Base-by-base conservation (phyloP, 139 green algal genomes). In the Chlorella sp. region DNA sequence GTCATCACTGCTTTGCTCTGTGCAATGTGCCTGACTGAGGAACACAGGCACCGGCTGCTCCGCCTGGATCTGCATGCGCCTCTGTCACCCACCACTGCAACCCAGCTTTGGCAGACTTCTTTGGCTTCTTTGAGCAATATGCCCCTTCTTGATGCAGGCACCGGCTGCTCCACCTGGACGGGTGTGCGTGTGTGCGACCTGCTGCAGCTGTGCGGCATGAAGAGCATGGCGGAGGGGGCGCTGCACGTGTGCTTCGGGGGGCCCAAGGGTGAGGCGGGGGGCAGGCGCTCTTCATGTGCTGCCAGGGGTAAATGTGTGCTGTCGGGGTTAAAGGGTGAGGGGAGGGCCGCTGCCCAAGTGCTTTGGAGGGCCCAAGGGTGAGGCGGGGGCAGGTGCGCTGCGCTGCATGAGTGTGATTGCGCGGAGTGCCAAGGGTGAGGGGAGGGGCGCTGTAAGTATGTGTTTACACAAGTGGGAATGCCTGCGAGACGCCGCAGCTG, bases 141-240 rank as follows among this genome's bases (percentile, higher is more conserved):
- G n/a, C n/a, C n/a, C n/a, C n/a, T n/a, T n/a, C n/a, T n/a, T n/a
- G n/a, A 93, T 16, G 91, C 96, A 36, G 92, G 90, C 86, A 98
- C 95, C n/a, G 91, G 89, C 42, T 90, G 92, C 85, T 97, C 95
- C 36, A 95, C 97, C 88, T 99, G 98, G 98, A 99, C 96, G 0
- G 98, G 98, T 48, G 96, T 99, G 76, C 92, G 95, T 28, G 92
- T 99, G 85, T 85, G 93, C 0, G 95, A 99, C 86, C 76, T 99
- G 80, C 93, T 99, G 87, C 92, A 91, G 24, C 76, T 90, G 22
- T 95, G 91, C 48, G 94, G 94, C 60, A 79, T 96, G 24, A 94
- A 96, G 78, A 91, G 24, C 32, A 76, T 66, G 22, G 86, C 36
- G 36, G 53, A 94, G 36, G 94, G 92, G 14, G 94, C 93, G 15